Conservation (phyloP, 164 flowering plant species). For the Nymphaea thermarum region DNA sequence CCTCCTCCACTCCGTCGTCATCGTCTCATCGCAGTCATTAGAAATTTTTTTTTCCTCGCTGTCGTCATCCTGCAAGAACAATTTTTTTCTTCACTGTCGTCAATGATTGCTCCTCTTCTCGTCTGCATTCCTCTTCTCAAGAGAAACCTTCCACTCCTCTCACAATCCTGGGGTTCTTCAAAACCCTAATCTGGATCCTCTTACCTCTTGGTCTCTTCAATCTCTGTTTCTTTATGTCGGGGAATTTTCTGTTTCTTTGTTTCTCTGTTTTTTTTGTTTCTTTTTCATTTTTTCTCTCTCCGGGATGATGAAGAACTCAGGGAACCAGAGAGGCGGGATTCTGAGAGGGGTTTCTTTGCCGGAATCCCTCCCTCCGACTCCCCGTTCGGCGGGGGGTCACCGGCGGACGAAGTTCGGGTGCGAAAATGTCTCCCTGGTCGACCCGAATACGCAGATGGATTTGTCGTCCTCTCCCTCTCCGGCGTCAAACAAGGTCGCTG, state of each 20-base stretch:
- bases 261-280: not conserved
- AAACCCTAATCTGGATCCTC: not conserved
- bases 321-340: constrained; percentile 37
- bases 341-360: constrained; percentile 27
- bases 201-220: too few relatives aligned
- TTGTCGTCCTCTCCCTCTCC: constrained; percentile 12
- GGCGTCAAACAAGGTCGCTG: constrained; percentile 19
- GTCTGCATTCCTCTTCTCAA: too few relatives aligned
- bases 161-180: not conserved
- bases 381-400: constrained; percentile 23
- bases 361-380: constrained; percentile 18
- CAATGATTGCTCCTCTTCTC: not conserved
- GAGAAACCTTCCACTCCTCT: not conserved
- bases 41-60: too few relatives aligned
- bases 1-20: too few relatives aligned
- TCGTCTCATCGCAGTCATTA: too few relatives aligned
- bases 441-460: constrained; percentile 24
- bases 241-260: not conserved
- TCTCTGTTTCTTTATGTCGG: not conserved
- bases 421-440: constrained; percentile 51
- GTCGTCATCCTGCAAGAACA: too few relatives aligned
- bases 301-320: constrained; percentile 39
- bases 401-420: constrained; percentile 29
- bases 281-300: not conserved
- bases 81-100: not conserved